These are phyloP conservation scores for Malus fusca DNA, from an alignment of 306 rosid species.

Conservation along the genomic window DNA sequence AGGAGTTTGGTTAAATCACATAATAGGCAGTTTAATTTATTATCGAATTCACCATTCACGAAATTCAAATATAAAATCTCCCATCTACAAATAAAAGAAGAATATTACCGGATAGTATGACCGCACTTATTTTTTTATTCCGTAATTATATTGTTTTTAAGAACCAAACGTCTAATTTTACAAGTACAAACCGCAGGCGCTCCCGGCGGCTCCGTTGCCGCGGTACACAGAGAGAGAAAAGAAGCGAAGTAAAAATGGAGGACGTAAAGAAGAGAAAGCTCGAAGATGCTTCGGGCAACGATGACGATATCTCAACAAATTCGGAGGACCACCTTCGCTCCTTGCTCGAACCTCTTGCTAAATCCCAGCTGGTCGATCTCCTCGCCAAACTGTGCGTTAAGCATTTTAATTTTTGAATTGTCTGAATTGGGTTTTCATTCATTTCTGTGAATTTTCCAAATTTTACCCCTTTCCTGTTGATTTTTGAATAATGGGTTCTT, in stretches of 20 bases:
- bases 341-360: constrained; percentile 61
- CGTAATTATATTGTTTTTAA: neutral
- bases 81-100: too few relatives aligned
- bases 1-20: too few relatives aligned
- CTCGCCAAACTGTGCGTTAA: constrained; percentile 59
- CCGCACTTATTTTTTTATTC: too few relatives aligned
- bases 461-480: neutral
- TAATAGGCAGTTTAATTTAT: accelerated
- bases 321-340: constrained; percentile 50
- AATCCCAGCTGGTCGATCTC: constrained; percentile 68
- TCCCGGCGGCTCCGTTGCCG: neutral
- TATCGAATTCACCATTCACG: too few relatives aligned
- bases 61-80: too few relatives aligned
- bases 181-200: neutral
- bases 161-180: neutral
- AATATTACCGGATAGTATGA: too few relatives aligned
- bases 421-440: neutral
- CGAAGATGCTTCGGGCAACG: constrained; percentile 26
- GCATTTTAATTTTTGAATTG: neutral
- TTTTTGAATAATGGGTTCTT: neutral
- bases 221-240: neutral
- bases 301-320: constrained; percentile 14
- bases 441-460: neutral
- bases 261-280: constrained; percentile 76
- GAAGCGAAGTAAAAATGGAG: constrained; percentile 31